These are phyloP conservation scores for Aspergillus saccharolyticus DNA, from an alignment of 495 filamentous ascomycete genomes.

Conservation along the genomic window DNA sequence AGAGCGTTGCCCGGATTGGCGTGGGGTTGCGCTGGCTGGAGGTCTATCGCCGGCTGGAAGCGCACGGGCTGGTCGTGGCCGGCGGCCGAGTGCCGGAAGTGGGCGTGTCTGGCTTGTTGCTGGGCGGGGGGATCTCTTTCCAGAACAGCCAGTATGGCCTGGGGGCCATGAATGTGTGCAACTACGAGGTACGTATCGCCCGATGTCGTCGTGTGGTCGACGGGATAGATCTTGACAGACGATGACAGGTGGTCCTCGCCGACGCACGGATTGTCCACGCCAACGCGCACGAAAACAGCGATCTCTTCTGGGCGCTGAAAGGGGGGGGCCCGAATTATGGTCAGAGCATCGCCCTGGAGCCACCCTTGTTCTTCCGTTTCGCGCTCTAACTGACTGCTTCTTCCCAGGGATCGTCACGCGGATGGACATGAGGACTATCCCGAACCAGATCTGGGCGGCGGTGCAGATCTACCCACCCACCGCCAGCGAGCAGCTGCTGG, in stretches of 20 bases:
- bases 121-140: conserved; percentile 10
- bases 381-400: not conserved
- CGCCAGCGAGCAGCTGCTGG: conserved; percentile 1
- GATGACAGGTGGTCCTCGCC: conserved; percentile 6
- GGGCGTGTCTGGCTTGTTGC: conserved; percentile 4
- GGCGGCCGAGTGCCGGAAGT: conserved; percentile 7
- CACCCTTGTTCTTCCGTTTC: no score
- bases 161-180: conserved; percentile 1
- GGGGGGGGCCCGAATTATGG: conserved; percentile 27
- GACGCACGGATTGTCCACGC: conserved; percentile 32
- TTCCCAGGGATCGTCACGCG: conserved; percentile 16
- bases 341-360: no score
- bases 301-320: conserved; percentile 29
- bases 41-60: conserved; percentile 2
- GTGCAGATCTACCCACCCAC: conserved; percentile 6
- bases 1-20: conserved; percentile 1
- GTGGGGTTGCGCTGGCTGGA: conserved; percentile 7
- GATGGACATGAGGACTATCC: conserved; percentile 12
- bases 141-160: conserved; percentile 8
- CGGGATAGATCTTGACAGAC: no score
- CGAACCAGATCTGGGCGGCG: conserved; percentile 12
- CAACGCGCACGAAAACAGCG: conserved; percentile 29
- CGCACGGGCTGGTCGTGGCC: conserved; percentile 3
- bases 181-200: conserved; percentile 8
- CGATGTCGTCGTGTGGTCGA: no score